Evolutionary conservation across 2,329 filamentous ascomycete species (phyloP), one percentile per base, ranked within the genome.

Genomic region (Colletotrichum falcatum): DNA sequence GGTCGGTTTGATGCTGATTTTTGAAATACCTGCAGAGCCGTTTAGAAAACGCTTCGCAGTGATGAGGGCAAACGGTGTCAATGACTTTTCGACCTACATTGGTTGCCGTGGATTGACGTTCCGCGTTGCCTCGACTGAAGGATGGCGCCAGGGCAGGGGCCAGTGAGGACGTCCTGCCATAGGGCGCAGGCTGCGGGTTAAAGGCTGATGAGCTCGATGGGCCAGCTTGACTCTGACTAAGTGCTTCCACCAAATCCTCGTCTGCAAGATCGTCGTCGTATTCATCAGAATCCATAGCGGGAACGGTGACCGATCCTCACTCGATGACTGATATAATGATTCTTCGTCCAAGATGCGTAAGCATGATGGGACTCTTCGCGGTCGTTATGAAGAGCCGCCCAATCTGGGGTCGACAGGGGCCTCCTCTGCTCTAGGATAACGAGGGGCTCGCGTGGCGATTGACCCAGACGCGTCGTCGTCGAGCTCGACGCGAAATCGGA

Each of bases 251-350:
- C 69, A 93, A 81, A 73, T 91, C 90, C 75, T 91, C 90, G 71
- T 93, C 91, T 62, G 88, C 86, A 62, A 92, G 85, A 72, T 87
- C 86, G 71, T 89, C 89, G 69, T 89, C 89, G 76, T 89, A 92
- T 55, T 91, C 89, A 73, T 92, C 88, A 70, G 82, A 85, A 70
- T 88, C 85, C 87, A 88, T 88, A 55, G 55, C 74, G 61, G 62
- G 39, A 12, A 28, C 30, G 33, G 33, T 8, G 37, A 5, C 26
- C 26, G 2, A 2, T 28, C 8, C 33, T 55, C n/a, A 53, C 28
- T 35, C 49, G 39, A 20, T 35, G 7, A n/a, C 11, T 68, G 44
- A 59, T 11, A 12, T 30, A 9, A 48, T 61, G 14, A 9, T 35
- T 9, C 9, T 33, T 48, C 20, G 37, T 26, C 3, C 28, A 14